Base-by-base conservation (phyloP, 352 stramenopile species). In the Globisporangium solare region DNA sequence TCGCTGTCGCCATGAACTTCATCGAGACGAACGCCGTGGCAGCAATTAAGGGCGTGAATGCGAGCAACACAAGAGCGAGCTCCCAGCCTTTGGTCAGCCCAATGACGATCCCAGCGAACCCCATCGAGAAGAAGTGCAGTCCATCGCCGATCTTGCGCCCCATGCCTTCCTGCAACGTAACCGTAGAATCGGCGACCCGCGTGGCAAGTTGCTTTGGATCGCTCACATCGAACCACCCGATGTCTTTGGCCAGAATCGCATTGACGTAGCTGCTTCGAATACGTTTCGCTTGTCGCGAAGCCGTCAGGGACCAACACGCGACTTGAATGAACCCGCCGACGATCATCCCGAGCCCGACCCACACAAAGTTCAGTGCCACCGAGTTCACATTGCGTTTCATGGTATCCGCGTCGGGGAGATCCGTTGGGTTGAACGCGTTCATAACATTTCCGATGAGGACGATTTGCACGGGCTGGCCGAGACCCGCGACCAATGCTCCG, bases 391-490 rank as follows among this genome's bases (percentile, higher is more conserved):
- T 49, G 1, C 47, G 39, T 1, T 18, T 27, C 21, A 70, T 48
- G 18, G 54, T 22, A 18, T 51, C 42, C 6, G 47, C 39, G 18
- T 61, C 55, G 3, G 47, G 55, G 13, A 51, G 75, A 24, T 70
- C 42, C 2, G 54, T 40, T 8, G 82, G 78, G 51, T 89, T 89
- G 50, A 90, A 88, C 10, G 78, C 70, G 62, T 90, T 87, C 47
- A 90, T 63, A 22, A 86, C 68, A 54, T 89, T 76, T 11, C 80
- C 80, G 56, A 92, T 75, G 35, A 92, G 69, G 27, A 91, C 59
- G 49, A 88, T 85, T 58, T 89, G 78, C 12, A 91, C 62, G 8
- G 80, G 83, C 54, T 89, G 74, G 20, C 68, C 66, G 40, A 85
- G 20, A 4, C 83, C 83, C 3, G 70, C 63, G 2, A 60, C 54